Percentiles rank a stretch among this genome's conserved stretches.
phyloP scores from a whole-genome alignment of 176 grass and related monocot species.

The Pontederia paniculata region DNA sequence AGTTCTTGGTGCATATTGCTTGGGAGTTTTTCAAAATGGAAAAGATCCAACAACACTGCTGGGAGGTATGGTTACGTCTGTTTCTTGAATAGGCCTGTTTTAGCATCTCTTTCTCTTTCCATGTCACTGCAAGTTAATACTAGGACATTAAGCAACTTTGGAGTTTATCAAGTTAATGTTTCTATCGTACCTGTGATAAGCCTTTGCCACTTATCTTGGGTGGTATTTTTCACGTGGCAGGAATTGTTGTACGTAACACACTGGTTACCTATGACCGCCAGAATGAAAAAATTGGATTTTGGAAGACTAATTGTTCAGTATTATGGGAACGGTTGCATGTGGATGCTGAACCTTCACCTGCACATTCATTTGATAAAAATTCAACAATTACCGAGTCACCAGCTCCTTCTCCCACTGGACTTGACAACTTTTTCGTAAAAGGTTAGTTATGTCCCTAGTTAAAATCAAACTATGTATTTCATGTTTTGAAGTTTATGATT shows the following conservation, averaged over 20 bases:
- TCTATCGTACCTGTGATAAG: too few relatives aligned
- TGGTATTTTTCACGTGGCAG: slow-evolving; percentile 33
- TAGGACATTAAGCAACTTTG: too few relatives aligned
- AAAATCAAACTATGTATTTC: neutral
- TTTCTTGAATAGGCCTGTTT: neutral
- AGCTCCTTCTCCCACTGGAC: slow-evolving; percentile 56
- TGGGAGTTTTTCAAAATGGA: slow-evolving; percentile 98
- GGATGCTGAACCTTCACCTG: slow-evolving; percentile 45
- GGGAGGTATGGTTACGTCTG: slow-evolving; percentile 46
- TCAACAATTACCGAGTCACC: slow-evolving; percentile 48
- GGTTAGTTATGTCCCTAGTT: neutral
- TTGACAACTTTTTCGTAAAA: neutral
- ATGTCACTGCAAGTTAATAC: neutral
- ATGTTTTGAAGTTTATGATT: neutral
- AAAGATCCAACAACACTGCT: slow-evolving; percentile 94
- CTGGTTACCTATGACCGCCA: slow-evolving; percentile 92
- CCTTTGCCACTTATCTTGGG: too few relatives aligned
- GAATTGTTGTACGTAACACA: slow-evolving; percentile 91
- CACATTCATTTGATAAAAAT: slow-evolving; percentile 32
- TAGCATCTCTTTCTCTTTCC: neutral
- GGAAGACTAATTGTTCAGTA: slow-evolving; percentile 99
- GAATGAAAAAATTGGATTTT: slow-evolving; percentile 88
- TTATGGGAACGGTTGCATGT: slow-evolving; percentile 70
- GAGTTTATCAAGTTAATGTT: too few relatives aligned
- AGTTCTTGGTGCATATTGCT: slow-evolving; percentile 87